Percentiles rank a stretch among this genome's conserved stretches.
Conservation (phyloP, 176 grass and related monocot genomes). For the Cocos nucifera region DNA sequence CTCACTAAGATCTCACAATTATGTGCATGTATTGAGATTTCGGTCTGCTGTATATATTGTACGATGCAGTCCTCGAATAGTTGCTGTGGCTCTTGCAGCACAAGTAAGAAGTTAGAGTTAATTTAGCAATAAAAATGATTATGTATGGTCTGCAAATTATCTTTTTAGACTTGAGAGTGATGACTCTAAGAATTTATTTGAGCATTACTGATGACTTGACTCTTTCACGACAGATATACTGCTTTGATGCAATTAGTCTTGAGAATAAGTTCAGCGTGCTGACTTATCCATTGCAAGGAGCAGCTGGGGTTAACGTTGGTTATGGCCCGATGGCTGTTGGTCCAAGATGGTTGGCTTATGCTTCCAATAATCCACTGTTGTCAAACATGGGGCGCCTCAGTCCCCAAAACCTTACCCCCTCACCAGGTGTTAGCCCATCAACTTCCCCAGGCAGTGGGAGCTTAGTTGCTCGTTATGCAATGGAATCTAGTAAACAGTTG, state of each 20-base stretch:
- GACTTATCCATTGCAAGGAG: constrained; percentile 87
- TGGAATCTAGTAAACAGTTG: constrained; percentile 97
- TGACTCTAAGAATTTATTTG: neutral
- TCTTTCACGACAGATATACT: constrained; percentile 71
- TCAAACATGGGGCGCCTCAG: constrained; percentile 88
- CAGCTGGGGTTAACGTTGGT: constrained; percentile 72
- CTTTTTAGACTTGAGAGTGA: neutral
- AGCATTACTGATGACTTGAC: neutral
- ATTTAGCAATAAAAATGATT: neutral
- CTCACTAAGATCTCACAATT: constrained; percentile 85
- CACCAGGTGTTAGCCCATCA: constrained; percentile 96
- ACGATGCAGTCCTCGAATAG: constrained; percentile 81
- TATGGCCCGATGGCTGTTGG: constrained; percentile 96
- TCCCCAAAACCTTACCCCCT: constrained; percentile 91
- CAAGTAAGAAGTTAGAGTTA: constrained; percentile 52
- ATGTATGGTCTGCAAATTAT: no score
- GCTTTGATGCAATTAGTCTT: constrained; percentile 96
- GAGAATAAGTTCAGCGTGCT: constrained; percentile 94
- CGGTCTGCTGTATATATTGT: constrained; percentile 97
- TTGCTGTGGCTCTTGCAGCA: constrained; percentile 92
- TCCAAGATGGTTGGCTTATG: constrained; percentile 92
- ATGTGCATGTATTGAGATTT: constrained; percentile 88
- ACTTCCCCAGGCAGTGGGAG: constrained; percentile 89
- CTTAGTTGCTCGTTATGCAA: constrained; percentile 97
- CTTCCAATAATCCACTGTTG: constrained; percentile 64